phyloP scores from a whole-genome alignment of 768 basidiomycete genomes.

The Podaxis sp. region DNA sequence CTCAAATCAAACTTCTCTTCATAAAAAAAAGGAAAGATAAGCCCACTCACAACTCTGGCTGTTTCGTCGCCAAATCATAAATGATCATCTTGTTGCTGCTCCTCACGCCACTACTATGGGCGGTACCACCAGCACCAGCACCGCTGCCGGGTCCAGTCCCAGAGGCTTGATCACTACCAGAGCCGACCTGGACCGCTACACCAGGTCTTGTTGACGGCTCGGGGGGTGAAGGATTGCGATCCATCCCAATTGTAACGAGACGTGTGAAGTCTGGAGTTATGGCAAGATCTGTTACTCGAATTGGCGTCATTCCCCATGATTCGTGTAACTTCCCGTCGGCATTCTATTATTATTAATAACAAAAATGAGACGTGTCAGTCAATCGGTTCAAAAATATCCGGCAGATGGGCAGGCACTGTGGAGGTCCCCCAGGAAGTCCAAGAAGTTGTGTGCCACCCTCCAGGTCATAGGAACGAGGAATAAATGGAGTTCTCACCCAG shows the following conservation, averaged over 20 bases:
- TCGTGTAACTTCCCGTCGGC: conserved; percentile 68
- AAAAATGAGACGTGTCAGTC: conserved; percentile 10
- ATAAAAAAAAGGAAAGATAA: conserved; percentile 3
- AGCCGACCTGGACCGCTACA: conserved; percentile 11
- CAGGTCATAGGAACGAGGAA: conserved; percentile 3
- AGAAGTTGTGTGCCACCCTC: background rate
- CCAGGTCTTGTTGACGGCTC: conserved; percentile 4
- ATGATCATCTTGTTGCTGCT: conserved; percentile 66
- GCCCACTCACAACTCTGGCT: conserved; percentile 59
- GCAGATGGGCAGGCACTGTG: background rate
- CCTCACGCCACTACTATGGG: conserved; percentile 26
- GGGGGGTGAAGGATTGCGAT: conserved; percentile 17
- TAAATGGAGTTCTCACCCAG: conserved; percentile 55
- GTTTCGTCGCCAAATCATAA: conserved; percentile 68
- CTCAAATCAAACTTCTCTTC: conserved; percentile 2
- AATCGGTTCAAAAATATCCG: background rate
- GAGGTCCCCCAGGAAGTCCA: background rate
- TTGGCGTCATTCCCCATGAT: conserved; percentile 62
- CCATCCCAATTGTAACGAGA: conserved; percentile 83
- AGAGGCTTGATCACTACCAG: conserved; percentile 28
- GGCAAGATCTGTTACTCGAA: conserved; percentile 84
- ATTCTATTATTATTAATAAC: conserved; percentile 42
- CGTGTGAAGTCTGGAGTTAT: conserved; percentile 81
- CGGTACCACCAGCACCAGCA: background rate
- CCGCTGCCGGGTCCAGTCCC: conserved; percentile 26